A percentile compares a stretch with the other conserved stretches of the same genome.
phyloP scores from a whole-genome alignment of 805 yeast species.

The Kodamaea jinghongensis region DNA sequence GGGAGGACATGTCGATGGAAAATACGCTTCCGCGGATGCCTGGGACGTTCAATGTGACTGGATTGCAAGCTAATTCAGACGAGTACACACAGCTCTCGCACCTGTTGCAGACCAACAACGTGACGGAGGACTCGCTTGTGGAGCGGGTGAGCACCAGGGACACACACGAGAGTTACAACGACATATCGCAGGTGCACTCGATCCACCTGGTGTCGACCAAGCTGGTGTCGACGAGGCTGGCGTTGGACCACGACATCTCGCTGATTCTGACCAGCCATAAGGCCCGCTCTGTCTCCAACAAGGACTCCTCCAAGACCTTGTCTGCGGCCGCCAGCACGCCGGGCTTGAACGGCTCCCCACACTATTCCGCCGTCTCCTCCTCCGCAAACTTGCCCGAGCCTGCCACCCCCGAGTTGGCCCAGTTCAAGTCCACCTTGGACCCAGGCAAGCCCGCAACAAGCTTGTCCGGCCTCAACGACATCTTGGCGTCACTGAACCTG shows the following conservation, averaged over 20 bases:
- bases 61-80: slow-evolving; percentile 25
- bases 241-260: not conserved
- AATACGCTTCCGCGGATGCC: slow-evolving; percentile 41
- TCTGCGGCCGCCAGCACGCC: not conserved
- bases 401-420: slow-evolving; percentile 1
- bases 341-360: slow-evolving; percentile 16
- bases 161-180: no score
- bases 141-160: no score
- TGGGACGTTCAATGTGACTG: slow-evolving; percentile 47
- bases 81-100: slow-evolving; percentile 12
- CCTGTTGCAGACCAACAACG: slow-evolving; percentile 4
- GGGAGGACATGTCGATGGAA: not conserved
- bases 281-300: not conserved
- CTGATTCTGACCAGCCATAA: not conserved
- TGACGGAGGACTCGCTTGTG: no score
- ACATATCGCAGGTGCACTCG: no score
- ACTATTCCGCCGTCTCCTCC: not conserved
- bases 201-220: no score
- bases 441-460: slow-evolving; percentile 38
- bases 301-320: not conserved
- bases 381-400: slow-evolving; percentile 4
- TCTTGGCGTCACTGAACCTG: slow-evolving; percentile 24
- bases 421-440: slow-evolving; percentile 40
- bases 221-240: not conserved
- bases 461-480: slow-evolving; percentile 2